Evolutionary conservation across 2,329 filamentous ascomycete genomes (phyloP), one percentile per base, ranked within the genome.

Genomic region (Ophiosphaerella narmari): DNA sequence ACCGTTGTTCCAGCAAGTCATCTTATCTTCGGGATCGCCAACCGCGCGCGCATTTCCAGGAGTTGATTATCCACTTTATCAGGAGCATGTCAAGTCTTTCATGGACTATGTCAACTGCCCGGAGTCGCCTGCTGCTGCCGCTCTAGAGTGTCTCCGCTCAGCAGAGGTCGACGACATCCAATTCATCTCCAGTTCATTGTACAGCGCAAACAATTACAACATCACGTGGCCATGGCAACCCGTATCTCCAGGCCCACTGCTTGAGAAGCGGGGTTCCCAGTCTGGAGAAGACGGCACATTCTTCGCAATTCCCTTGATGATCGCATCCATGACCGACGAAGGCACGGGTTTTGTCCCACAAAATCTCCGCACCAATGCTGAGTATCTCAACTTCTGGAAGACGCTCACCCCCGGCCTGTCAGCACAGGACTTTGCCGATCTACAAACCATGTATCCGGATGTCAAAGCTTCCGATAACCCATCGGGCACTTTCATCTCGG

Each of bases 211-310:
- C 4, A 61, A 74, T 4, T 70, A 71, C 13, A 71, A 70, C 33
- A 63, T 77, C 23, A 80, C 76, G 0, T 80, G 78, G 78, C 78
- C 78, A 0, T 81, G 77, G 62, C 78, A 80, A 43, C 78, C 78
- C 1, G 74, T 75, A 0, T 75, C 77, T 0, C 76, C 77, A 0
- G 78, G 77, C 0, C 75, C 75, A 0, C 48, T 80, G 0, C 66
- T 80, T 3, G 78, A 80, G 55, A 79, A 78, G 46, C 69, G 74
- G 5, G 78, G 78, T 14, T 80, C 78, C 0, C 51, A 52, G 2
- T 71, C 68, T 18, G 68, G 68, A 31, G 46, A 60, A 21, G 66
- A 73, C 8, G 63, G 62, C n/a, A 70, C 68, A 1, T 72, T 73
- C 45, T 72, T 63, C 61, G 63, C 66, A 31, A 49, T 71, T 12